These are phyloP conservation scores for Carex kokanica DNA, from an alignment of 176 grass and related monocot species.

Conservation along the genomic window DNA sequence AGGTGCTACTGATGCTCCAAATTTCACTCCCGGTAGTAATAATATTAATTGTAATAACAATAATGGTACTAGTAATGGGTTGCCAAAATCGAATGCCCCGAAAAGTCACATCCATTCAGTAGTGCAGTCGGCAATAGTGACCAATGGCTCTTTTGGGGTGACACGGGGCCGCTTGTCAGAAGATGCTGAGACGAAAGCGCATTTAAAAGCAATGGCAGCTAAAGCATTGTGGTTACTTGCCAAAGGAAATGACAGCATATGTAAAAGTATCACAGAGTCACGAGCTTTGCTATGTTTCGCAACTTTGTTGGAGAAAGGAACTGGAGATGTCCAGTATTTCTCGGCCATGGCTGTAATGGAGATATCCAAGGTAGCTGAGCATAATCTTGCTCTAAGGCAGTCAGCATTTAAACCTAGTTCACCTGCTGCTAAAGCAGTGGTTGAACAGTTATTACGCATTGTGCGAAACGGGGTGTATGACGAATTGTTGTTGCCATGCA, in stretches of 20 bases:
- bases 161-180: constrained; percentile 36
- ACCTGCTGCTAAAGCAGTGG: constrained; percentile 44
- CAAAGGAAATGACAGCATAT: constrained; percentile 44
- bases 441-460: constrained; percentile 64
- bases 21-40: constrained; percentile 1
- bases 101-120: constrained; percentile 56
- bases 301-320: constrained; percentile 53
- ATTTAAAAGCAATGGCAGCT: constrained; percentile 90
- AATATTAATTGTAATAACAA: not conserved
- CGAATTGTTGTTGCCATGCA: constrained; percentile 52
- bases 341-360: constrained; percentile 82
- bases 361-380: constrained; percentile 70
- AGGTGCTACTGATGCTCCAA: not conserved
- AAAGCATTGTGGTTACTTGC: constrained; percentile 73
- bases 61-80: not conserved
- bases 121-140: constrained; percentile 48
- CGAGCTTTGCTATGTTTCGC: constrained; percentile 94
- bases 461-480: constrained; percentile 47
- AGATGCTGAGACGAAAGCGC: constrained; percentile 53
- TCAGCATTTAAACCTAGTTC: constrained; percentile 88
- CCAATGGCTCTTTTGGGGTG: constrained; percentile 32
- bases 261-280: constrained; percentile 81
- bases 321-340: constrained; percentile 56
- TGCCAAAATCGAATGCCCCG: constrained; percentile 1
- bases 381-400: constrained; percentile 61